Percentiles rank a stretch among this genome's conserved stretches.
phyloP scores from a whole-genome alignment of 2,329 filamentous ascomycete species.

The Didymella pomorum region DNA sequence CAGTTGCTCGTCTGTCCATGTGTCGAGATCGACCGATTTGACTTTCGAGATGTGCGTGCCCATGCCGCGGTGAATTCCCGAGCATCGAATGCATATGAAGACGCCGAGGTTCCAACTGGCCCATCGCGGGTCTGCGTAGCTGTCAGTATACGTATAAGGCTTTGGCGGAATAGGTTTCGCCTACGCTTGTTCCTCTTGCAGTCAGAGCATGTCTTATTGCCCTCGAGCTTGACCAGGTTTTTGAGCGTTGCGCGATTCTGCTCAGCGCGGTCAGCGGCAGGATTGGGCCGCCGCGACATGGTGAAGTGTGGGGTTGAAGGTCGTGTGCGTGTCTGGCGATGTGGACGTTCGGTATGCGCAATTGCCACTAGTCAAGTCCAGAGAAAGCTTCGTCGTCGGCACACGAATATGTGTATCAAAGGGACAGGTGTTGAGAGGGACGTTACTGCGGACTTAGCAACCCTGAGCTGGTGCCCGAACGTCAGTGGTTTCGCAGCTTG shows the following conservation, averaged over 20 bases:
- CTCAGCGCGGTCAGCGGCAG: conserved; percentile 84
- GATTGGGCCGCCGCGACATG: conserved; percentile 85
- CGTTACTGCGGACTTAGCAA: conserved; percentile 2
- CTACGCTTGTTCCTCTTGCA: conserved; percentile 98
- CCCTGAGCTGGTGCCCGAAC: conserved; percentile 16
- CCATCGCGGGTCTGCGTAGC: conserved; percentile 87
- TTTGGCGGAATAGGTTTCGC: conserved; percentile 36
- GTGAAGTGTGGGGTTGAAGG: conserved; percentile 42
- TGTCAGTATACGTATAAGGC: conserved; percentile 33
- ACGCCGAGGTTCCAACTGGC: conserved; percentile 98
- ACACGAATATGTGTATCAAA: conserved; percentile 3
- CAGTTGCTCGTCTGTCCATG: conserved; percentile 98
- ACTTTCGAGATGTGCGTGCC: conserved; percentile 98
- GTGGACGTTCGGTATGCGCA: not conserved
- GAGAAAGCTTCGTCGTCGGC: not conserved
- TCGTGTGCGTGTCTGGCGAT: conserved; percentile 3
- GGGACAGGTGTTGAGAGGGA: conserved; percentile 13
- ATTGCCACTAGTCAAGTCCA: conserved; percentile 2
- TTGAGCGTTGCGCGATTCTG: conserved; percentile 96
- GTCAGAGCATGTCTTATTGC: conserved; percentile 96
- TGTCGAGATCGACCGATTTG: conserved; percentile 96
- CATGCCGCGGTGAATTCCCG: conserved; percentile 98
- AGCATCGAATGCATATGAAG: conserved; percentile 97
- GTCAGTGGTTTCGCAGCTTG: conserved; percentile 10
- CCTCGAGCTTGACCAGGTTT: conserved; percentile 89